phyloP scores from a whole-genome alignment of 805 yeast species.

The Candida ponderosae region DNA sequence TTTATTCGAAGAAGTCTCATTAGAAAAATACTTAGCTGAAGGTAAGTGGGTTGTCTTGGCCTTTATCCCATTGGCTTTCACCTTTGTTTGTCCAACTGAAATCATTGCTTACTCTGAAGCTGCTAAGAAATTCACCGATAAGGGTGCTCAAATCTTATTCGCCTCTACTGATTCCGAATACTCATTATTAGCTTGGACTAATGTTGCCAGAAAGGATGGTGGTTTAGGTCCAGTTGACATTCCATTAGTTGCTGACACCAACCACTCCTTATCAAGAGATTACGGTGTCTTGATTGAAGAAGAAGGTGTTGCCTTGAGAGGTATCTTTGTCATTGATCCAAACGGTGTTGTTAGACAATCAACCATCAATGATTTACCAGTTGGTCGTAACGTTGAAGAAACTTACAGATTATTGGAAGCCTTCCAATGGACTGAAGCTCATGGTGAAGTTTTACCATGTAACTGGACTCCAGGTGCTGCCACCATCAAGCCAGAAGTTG shows the following conservation, averaged over 20 bases:
- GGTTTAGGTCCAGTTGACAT: constrained; percentile 94
- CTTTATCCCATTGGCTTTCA: constrained; percentile 98
- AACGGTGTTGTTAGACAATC: constrained; percentile 90
- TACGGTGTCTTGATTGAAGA: constrained; percentile 97
- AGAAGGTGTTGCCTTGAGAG: constrained; percentile 96
- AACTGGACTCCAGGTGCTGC: constrained; percentile 97
- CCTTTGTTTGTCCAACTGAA: constrained; percentile 99
- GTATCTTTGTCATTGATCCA: constrained; percentile 97
- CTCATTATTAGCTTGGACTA: constrained; percentile 97
- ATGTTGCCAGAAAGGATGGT: constrained; percentile 93
- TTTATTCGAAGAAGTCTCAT: constrained; percentile 86
- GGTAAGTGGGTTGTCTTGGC: constrained; percentile 98
- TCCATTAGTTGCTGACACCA: constrained; percentile 94
- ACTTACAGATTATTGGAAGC: constrained; percentile 96
- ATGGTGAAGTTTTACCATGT: constrained; percentile 99
- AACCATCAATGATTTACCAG: constrained; percentile 98
- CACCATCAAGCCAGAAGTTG: constrained; percentile 81
- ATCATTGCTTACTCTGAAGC: constrained; percentile 98
- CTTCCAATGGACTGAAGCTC: constrained; percentile 98
- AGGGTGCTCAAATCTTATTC: constrained; percentile 82
- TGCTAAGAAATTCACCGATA: constrained; percentile 77
- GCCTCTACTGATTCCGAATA: constrained; percentile 99
- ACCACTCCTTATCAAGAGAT: constrained; percentile 90
- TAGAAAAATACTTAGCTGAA: constrained; percentile 73
- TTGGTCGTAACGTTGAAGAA: constrained; percentile 98